Base-by-base conservation (phyloP, 768 basidiomycete genomes). In the Boletus bicolor region DNA sequence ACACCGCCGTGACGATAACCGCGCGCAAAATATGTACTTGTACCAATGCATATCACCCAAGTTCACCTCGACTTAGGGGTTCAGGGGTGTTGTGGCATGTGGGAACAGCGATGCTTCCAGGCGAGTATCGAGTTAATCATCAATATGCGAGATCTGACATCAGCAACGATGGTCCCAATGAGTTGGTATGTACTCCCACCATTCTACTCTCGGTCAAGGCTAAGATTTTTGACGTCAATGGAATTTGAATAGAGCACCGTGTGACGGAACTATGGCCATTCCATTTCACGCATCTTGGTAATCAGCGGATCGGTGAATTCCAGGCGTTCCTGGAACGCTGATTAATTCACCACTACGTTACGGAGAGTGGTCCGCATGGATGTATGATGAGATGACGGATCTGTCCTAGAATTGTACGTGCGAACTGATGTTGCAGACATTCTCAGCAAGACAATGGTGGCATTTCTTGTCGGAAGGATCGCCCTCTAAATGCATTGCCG, bases 391-490 rank as follows among this genome's bases (percentile, higher is more conserved):
- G 17, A 34, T 32, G 24, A 7, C 14, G 42, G 41, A 21, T 39
- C 56, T 48, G 49, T 60, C 32, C 59, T n/a, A 10, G 0, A 30
- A 9, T 19, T 32, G 43, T 55, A 39, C 53, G 42, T 58, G 36
- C 44, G 43, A 24, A 30, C 34, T 43, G 42, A 49, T 26, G 32
- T 50, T 7, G 49, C 24, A 24, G 21, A 24, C 21, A n/a, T 34
- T 32, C 24, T 44, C n/a, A 32, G 12, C n/a, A 7, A 41, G 30
- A 35, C 28, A 30, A 7, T 19, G 15, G 30, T n/a, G 21, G 4
- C n/a, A 9, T 17, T 21, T 38, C 5, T 35, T 24, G 34, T 41
- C 24, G 35, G 38, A 21, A n/a, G 41, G 46, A 41, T 50, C 19
- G 24, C n/a, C 36, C 44, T 43, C 35, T 38, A 36, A 35, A 24